These are phyloP conservation scores for Blastocystis sp. DNA, from an alignment of 352 stramenopile species.

Conservation along the genomic window DNA sequence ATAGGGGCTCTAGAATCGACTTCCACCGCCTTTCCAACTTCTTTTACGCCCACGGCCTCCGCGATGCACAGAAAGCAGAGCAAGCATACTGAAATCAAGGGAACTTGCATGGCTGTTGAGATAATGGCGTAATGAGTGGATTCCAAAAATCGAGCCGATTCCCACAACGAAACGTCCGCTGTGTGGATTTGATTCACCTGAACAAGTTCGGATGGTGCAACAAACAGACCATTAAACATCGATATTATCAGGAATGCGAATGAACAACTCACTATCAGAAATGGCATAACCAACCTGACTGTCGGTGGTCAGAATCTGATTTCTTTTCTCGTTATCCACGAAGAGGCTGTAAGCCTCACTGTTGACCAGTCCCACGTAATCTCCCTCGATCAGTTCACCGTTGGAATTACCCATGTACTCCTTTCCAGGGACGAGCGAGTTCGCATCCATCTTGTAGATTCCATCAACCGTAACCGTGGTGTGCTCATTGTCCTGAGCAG, in stretches of 20 bases:
- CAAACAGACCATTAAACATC: constrained; percentile 48
- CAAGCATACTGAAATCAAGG: neutral
- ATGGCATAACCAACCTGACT: constrained; percentile 11
- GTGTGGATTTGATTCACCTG: too few species aligned
- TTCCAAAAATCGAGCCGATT: too few species aligned
- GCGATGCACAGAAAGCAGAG: neutral
- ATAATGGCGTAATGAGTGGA: neutral
- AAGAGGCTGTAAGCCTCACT: constrained; percentile 4
- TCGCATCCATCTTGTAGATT: neutral
- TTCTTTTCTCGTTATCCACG: neutral
- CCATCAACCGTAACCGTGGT: neutral
- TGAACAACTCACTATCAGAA: constrained; percentile 25
- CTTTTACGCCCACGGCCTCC: neutral
- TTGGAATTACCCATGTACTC: constrained; percentile 48
- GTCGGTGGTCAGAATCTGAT: constrained; percentile 32
- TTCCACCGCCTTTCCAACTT: neutral
- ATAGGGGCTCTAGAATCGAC: constrained; percentile 9
- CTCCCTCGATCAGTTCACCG: constrained; percentile 39
- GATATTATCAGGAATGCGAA: constrained; percentile 50
- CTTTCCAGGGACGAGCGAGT: neutral
- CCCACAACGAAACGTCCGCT: too few species aligned
- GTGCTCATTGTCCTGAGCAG: neutral
- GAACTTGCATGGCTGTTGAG: neutral
- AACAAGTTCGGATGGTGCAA: too few species aligned
- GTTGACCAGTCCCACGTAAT: constrained; percentile 38